A percentile compares a stretch with the other conserved stretches of the same genome.
Evolutionary conservation across 1,139 yeast species (phyloP).

Genomic region (Saccharomyces hybrid): DNA sequence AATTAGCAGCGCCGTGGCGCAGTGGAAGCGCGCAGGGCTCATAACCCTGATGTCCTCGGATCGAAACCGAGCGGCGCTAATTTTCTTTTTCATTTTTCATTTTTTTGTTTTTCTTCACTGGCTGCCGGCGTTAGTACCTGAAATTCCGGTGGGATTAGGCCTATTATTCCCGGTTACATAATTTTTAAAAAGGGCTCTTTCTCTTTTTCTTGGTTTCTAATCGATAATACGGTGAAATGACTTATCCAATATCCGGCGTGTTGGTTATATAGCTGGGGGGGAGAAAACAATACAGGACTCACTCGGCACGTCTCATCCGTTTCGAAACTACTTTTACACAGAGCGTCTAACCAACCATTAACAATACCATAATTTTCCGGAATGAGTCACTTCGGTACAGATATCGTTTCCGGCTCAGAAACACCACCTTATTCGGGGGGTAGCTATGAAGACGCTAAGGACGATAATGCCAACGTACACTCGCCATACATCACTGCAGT

Average conservation of each 20-base stretch:
- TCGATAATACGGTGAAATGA: background rate
- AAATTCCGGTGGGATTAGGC: background rate
- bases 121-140: background rate
- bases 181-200: background rate
- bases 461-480: background rate
- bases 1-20: constrained; percentile 75
- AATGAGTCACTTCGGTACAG: background rate
- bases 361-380: background rate
- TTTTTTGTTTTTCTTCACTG: background rate
- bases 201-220: background rate
- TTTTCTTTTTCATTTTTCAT: constrained; percentile 17
- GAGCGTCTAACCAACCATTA: background rate
- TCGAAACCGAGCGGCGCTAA: constrained; percentile 99
- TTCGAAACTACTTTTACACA: background rate
- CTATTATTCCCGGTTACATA: background rate
- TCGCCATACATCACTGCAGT: background rate
- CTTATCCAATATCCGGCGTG: no score
- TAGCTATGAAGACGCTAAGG: background rate
- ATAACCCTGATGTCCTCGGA: constrained; percentile 99
- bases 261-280: background rate
- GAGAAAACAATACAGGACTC: background rate
- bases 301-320: background rate
- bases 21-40: constrained; percentile 99
- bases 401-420: background rate
- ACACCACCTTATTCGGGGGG: background rate